Base-by-base conservation (phyloP, 116 monocot genomes). In the Dioscorea cayenensis region DNA sequence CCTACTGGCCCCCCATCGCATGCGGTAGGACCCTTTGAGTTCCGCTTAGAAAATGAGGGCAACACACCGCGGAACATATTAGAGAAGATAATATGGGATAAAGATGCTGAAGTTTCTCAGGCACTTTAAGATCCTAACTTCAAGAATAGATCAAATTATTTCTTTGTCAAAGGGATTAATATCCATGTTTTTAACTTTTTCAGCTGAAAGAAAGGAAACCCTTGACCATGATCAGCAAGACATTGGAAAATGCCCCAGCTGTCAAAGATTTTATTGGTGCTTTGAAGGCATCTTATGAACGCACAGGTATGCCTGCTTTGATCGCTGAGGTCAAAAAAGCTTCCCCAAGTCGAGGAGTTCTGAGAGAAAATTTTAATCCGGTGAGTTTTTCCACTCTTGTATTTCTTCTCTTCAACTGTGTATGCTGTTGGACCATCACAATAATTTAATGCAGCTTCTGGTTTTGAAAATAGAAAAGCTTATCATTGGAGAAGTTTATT, bases 311-410 rank as follows among this genome's bases (percentile, higher is more conserved):
- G 82, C 96, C 96, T 71, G 96, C 96, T 66, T 78, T 97, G 76
- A 97, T 97, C 48, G 92, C 96, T 20, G 96, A 97, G 81, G 90
- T 97, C 19, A 97, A 97, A 78, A 97, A 88, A 76, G 96, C 96
- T 70, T 97, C 96, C 71, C 96, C 96, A n/a, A 97, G 93, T n/a
- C 86, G 80, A 72, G 96, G 96, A 18, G 88, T 97, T 16, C 66
- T 97, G 52, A 77, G 93, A 20, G 93, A 88, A 22, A 71, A 92
- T 72, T 97, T 97, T 79, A 84, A 97, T 75, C 93, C 96, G 0
- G 96, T 97, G 59, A 84, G 87, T 81, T 74, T 66, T 35, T 51
- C 50, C 63, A 16, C 19, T 36, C 13, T 27, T 66, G 13, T 27
- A 5, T 23, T 63, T 7, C 1, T 63, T 21, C 21, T 63, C 7